Conservation (phyloP, 768 basidiomycete species). For the Macrocybe gigantea region DNA sequence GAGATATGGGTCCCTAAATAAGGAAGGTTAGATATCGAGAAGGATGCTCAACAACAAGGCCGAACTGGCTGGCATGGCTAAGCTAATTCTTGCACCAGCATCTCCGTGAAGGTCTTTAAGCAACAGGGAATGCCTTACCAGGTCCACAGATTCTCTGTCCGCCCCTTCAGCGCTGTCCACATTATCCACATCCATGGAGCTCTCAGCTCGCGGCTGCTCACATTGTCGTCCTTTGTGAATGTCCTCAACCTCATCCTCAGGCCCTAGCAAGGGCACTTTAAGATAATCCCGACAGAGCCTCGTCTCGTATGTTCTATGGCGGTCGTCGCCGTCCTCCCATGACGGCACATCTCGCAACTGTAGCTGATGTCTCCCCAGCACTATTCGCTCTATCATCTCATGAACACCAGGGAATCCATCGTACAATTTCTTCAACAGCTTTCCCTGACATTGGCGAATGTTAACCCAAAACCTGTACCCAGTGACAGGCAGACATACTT, state of each 20-base stretch:
- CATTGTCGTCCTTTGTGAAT: not conserved
- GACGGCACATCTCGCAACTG: conserved; percentile 50
- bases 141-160: not conserved
- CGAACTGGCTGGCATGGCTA: not conserved
- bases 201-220: not conserved
- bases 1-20: conserved; percentile 58
- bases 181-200: not conserved
- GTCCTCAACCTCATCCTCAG: not conserved
- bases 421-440: conserved; percentile 53
- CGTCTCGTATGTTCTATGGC: conserved; percentile 34
- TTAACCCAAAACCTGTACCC: conserved; percentile 1
- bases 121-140: not conserved
- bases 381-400: conserved; percentile 34
- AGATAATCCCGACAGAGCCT: conserved; percentile 52
- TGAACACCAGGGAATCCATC: conserved; percentile 41
- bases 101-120: not conserved
- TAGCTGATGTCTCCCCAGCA: conserved; percentile 46
- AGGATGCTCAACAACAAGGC: not conserved
- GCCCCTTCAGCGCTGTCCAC: not conserved
- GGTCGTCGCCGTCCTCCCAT: conserved; percentile 41
- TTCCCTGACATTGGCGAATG: conserved; percentile 38
- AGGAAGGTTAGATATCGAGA: conserved; percentile 2
- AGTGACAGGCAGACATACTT: conserved; percentile 26
- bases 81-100: not conserved
- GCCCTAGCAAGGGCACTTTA: conserved; percentile 13